phyloP scores from a whole-genome alignment of 108 stramenopile species.

The Pseudonitzschia multistriata region DNA sequence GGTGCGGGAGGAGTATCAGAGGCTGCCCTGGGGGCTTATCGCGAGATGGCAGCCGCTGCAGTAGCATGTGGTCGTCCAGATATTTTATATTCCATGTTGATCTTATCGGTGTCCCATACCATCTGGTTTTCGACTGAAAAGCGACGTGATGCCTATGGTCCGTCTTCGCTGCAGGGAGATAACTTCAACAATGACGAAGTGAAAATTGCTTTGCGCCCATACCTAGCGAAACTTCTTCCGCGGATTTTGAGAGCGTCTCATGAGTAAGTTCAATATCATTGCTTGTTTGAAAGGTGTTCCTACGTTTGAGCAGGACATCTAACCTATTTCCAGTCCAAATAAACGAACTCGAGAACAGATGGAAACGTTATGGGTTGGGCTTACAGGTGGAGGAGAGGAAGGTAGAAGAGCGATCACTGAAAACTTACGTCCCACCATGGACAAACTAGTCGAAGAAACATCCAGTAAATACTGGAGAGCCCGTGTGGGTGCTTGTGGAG shows the following conservation, averaged over 20 bases:
- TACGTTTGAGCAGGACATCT: not conserved
- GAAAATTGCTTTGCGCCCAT: slow-evolving; percentile 58
- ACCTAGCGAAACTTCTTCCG: slow-evolving; percentile 75
- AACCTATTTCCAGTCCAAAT: slow-evolving; percentile 40
- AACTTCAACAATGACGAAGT: slow-evolving; percentile 50
- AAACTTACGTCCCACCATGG: slow-evolving; percentile 68
- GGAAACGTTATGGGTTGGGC: slow-evolving; percentile 68
- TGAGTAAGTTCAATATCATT: slow-evolving; percentile 30
- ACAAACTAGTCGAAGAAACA: slow-evolving; percentile 72
- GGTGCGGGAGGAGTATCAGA: slow-evolving; percentile 76
- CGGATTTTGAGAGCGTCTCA: slow-evolving; percentile 74
- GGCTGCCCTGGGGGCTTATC: slow-evolving; percentile 80
- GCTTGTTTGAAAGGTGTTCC: not conserved
- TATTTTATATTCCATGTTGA: slow-evolving; percentile 73
- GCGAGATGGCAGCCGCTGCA: slow-evolving; percentile 80
- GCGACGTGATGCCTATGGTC: slow-evolving; percentile 53
- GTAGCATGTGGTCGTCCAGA: slow-evolving; percentile 62
- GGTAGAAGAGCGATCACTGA: slow-evolving; percentile 52
- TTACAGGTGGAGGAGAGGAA: slow-evolving; percentile 85
- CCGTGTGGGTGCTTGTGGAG: slow-evolving; percentile 72
- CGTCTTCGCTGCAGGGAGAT: slow-evolving; percentile 51
- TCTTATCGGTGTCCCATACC: slow-evolving; percentile 71
- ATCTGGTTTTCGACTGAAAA: slow-evolving; percentile 54
- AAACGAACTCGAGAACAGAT: slow-evolving; percentile 85
- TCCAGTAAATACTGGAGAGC: slow-evolving; percentile 75